These are phyloP conservation scores for Phyllosticta citribraziliensis DNA, from an alignment of 2,329 filamentous ascomycete genomes.

Conservation along the genomic window DNA sequence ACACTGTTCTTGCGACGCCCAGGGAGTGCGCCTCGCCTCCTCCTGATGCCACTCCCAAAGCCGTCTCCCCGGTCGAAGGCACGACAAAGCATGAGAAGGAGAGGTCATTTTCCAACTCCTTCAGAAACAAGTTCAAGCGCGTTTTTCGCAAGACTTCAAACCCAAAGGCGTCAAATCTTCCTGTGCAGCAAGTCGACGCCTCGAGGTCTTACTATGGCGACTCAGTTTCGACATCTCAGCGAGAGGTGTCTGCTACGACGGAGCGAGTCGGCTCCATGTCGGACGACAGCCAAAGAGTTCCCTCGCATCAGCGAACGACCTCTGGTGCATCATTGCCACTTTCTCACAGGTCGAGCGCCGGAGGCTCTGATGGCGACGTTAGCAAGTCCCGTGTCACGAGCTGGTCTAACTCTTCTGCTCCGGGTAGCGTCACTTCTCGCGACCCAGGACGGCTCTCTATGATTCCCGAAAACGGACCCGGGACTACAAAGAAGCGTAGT, in stretches of 20 bases:
- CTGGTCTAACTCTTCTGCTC: conserved; percentile 56
- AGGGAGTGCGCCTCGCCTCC: not conserved
- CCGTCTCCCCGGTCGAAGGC: not conserved
- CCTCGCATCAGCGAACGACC: not conserved
- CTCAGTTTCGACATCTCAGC: not conserved
- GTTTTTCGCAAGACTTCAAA: conserved; percentile 40
- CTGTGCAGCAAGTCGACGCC: conserved; percentile 46
- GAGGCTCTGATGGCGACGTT: conserved; percentile 25
- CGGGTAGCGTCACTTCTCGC: conserved; percentile 42
- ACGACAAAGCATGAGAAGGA: conserved; percentile 26
- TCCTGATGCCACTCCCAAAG: not conserved
- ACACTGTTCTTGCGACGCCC: conserved; percentile 10
- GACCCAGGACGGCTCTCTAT: conserved; percentile 52
- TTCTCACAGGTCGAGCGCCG: not conserved
- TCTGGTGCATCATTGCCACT: not conserved
- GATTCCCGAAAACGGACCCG: conserved; percentile 43
- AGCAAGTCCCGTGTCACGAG: conserved; percentile 61
- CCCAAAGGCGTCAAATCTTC: conserved; percentile 24
- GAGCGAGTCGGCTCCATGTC: not conserved
- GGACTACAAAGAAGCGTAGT: conserved; percentile 16
- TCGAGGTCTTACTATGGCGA: conserved; percentile 28
- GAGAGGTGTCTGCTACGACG: not conserved
- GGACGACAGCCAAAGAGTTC: not conserved
- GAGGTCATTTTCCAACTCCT: conserved; percentile 51
- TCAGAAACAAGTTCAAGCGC: conserved; percentile 53